phyloP scores from a whole-genome alignment of 2,329 filamentous ascomycete genomes.

The Penicillium fuscoglaucum region DNA sequence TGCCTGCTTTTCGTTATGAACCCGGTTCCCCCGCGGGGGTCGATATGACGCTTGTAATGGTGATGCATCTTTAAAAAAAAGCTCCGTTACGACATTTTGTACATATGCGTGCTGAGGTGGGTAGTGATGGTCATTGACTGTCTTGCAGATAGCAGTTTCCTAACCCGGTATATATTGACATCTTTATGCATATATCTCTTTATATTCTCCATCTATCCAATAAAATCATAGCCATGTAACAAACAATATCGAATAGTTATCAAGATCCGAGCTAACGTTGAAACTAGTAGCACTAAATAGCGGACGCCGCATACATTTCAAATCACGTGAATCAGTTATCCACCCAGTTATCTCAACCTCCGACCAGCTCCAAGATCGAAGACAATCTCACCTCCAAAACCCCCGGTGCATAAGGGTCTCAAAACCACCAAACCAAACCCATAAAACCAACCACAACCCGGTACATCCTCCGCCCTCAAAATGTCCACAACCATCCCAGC shows the following conservation, averaged over 20 bases:
- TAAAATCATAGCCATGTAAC: neutral
- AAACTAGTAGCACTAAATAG: neutral
- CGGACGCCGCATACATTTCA: neutral
- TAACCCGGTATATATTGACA: slow-evolving; percentile 20
- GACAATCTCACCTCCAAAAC: neutral
- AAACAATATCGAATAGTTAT: neutral
- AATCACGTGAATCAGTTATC: slow-evolving; percentile 5
- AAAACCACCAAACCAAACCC: neutral
- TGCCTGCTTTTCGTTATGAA: slow-evolving; percentile 7
- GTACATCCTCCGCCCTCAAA: slow-evolving; percentile 1
- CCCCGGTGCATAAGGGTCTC: neutral
- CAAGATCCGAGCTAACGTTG: neutral
- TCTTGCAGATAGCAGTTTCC: slow-evolving; percentile 5
- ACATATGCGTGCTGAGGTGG: slow-evolving; percentile 8
- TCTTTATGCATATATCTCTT: neutral
- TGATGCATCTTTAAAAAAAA: slow-evolving; percentile 10
- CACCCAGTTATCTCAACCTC: slow-evolving; percentile 3
- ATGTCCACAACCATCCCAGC: slow-evolving; percentile 42
- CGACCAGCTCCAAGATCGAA: neutral
- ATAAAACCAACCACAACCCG: neutral
- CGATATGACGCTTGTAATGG: slow-evolving; percentile 18
- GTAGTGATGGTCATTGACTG: neutral
- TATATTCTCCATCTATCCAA: neutral
- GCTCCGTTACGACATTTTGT: slow-evolving; percentile 16
- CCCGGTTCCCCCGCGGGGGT: slow-evolving; percentile 7